Conservation (phyloP, 805 yeast species). For the Schwanniomyces vanrijiae region DNA sequence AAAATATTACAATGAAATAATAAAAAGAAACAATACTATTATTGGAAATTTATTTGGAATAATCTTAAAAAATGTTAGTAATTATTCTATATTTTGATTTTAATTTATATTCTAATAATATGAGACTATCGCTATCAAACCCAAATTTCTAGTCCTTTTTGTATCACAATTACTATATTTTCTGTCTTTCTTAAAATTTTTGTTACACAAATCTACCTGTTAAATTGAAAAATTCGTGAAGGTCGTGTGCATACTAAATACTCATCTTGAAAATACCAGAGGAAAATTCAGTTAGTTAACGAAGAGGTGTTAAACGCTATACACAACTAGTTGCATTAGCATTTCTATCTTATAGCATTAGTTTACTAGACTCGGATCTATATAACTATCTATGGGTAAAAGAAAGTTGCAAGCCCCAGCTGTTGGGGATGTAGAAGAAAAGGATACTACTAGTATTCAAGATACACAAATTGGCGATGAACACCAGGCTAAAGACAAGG, state of each 20-base stretch:
- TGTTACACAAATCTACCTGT: not conserved
- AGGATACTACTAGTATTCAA: not conserved
- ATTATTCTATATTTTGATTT: too few relatives aligned
- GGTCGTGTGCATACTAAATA: not conserved
- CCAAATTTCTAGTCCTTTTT: too few relatives aligned
- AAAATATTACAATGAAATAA: too few relatives aligned
- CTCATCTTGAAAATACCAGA: constrained; percentile 1
- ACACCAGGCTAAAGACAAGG: not conserved
- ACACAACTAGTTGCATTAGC: not conserved
- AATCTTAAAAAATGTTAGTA: too few relatives aligned
- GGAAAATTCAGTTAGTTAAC: not conserved
- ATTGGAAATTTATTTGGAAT: too few relatives aligned
- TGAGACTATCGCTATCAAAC: too few relatives aligned
- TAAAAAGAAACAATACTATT: too few relatives aligned
- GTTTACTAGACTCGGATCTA: not conserved
- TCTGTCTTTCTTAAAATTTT: too few relatives aligned
- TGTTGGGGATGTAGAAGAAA: not conserved
- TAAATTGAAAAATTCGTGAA: not conserved
- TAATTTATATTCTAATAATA: too few relatives aligned
- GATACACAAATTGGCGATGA: not conserved
- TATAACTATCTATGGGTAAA: constrained; percentile 19
- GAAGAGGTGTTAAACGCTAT: not conserved
- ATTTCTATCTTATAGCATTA: not conserved
- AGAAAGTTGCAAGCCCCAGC: constrained; percentile 17
- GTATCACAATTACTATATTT: too few relatives aligned